These are phyloP conservation scores for Xylariaceae sp. DNA, from an alignment of 2,329 filamentous ascomycete genomes.

Conservation along the genomic window DNA sequence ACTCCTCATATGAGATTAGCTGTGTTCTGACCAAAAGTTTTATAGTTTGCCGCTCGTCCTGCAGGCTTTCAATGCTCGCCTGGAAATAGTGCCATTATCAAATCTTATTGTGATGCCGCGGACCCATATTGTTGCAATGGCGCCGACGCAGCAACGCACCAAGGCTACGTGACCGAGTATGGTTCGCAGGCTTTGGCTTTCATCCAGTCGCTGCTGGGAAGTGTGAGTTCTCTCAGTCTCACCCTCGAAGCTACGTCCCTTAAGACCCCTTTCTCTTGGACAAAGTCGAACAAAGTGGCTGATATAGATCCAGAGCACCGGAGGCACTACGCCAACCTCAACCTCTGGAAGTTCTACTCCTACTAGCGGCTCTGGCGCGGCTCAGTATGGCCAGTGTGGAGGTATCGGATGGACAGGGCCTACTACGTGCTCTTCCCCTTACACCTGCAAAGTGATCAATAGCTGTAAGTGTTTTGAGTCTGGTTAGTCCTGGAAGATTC, in stretches of 20 bases:
- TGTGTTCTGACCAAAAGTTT: background rate
- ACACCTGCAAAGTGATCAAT: constrained; percentile 9
- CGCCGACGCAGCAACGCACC: constrained; percentile 55
- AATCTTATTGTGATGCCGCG: constrained; percentile 61
- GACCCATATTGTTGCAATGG: constrained; percentile 67
- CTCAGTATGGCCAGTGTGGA: constrained; percentile 12
- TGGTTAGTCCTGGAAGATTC: constrained; percentile 7
- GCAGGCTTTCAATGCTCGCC: constrained; percentile 54
- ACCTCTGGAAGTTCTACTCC: background rate
- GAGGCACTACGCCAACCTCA: background rate
- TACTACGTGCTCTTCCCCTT: constrained; percentile 15
- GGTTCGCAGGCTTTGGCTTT: constrained; percentile 56
- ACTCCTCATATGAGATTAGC: background rate
- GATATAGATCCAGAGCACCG: background rate
- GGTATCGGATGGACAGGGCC: constrained; percentile 17
- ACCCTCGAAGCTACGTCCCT: too few relatives aligned
- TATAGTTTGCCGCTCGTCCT: constrained; percentile 57
- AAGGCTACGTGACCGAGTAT: constrained; percentile 57
- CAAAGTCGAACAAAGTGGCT: background rate
- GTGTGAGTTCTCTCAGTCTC: constrained; percentile 2
- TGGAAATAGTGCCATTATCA: constrained; percentile 46
- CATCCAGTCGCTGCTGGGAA: constrained; percentile 31
- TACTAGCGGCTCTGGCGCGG: background rate
- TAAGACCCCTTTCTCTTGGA: too few relatives aligned
- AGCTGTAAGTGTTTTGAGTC: constrained; percentile 15